Evolutionary conservation across 2,329 filamentous ascomycete genomes (phyloP).

Genomic region (Colletotrichum gloeosporioides): DNA sequence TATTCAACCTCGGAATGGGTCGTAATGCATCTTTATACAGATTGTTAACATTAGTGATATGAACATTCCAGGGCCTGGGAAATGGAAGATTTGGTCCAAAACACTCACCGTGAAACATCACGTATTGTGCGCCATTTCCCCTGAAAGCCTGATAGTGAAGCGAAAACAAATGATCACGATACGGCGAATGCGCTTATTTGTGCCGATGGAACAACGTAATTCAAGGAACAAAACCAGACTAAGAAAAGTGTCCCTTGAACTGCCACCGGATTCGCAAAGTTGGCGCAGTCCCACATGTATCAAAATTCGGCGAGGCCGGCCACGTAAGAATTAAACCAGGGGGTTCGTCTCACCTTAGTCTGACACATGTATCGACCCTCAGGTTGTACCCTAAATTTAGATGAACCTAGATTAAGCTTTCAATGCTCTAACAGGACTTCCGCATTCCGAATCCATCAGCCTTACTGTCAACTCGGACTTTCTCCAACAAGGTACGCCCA

Average conservation of each 20-base stretch:
- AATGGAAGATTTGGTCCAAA: not conserved
- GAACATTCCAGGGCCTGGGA: not conserved
- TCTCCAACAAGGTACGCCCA: not conserved
- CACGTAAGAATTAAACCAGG: not conserved
- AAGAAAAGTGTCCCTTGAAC: not conserved
- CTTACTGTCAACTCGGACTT: not conserved
- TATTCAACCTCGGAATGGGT: not conserved
- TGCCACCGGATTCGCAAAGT: not conserved
- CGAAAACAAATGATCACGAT: not conserved
- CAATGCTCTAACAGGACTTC: not conserved
- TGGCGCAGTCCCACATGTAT: not conserved
- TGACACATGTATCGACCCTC: not conserved
- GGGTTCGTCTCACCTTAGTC: not conserved
- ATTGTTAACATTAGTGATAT: not conserved
- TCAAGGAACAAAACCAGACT: not conserved
- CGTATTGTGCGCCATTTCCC: not conserved
- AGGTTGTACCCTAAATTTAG: not conserved
- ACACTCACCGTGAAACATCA: not conserved
- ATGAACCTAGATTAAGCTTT: not conserved
- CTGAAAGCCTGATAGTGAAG: not conserved
- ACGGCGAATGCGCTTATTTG: not conserved
- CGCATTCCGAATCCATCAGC: not conserved
- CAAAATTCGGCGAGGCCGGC: not conserved
- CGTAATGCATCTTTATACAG: not conserved
- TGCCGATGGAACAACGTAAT: not conserved